Base-by-base conservation (phyloP, 768 basidiomycete genomes). In the Mycena indigotica region DNA sequence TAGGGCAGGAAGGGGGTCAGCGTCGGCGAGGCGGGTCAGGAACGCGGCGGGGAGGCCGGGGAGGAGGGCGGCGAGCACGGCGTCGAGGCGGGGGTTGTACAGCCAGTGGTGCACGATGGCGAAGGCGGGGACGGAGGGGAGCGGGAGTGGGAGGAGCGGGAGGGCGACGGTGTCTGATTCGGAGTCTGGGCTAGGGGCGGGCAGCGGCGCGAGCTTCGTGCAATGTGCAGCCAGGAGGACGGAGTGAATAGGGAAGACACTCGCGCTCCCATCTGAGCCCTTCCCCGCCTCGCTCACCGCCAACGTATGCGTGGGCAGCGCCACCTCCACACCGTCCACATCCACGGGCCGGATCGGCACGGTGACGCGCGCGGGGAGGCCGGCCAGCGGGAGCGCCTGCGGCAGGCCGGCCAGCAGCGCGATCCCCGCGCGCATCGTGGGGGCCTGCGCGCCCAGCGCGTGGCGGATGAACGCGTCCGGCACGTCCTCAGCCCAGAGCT, bases 101-200 rank as follows among this genome's bases (percentile, higher is more conserved):
- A 35, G 32, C 32, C 32, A 35, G 10, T 8, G 8, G 32, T 35
- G 32, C 10, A 35, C 17, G 32, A 35, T 35, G 10, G 10, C 17
- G 32, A 35, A 35, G 10, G 32, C 32, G 32, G 32, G 10, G 10
- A 17, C 10, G 10, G 32, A 35, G 10, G 32, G 32, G 17, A 35
- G 32, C 32, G 32, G 10, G 10, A 35, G 17, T 17, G 32, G 32
- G 32, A 35, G 32, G 17, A 35, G 32, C 10, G 54, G 10, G 10
- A 35, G 32, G 32, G 32, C 32, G 17, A 35, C 17, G 32, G 32
- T 8, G 17, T 35, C 10, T 17, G 32, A 35, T 17, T 8, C 8
- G 17, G 32, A 35, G 10, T 8, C 8, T 17, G 32, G 8, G 8
- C 10, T 17, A 3, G 74, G 63, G 8, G 75, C 10, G 17, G 10